Percentiles rank a stretch among this genome's conserved stretches.
phyloP scores from a whole-genome alignment of 768 basidiomycete genomes.

The Hysterangium stoloniferum region DNA sequence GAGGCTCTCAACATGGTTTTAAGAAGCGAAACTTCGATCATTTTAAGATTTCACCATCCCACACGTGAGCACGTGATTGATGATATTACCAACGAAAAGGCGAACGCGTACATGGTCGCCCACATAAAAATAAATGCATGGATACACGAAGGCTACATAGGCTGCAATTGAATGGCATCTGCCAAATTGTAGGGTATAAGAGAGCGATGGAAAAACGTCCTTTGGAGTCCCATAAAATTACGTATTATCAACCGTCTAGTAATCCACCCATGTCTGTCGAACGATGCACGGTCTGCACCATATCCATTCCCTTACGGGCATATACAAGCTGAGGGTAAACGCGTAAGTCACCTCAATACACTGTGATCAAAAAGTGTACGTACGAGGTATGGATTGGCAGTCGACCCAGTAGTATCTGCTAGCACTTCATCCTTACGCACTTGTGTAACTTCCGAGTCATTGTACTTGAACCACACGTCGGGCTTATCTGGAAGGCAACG shows the following conservation, averaged over 20 bases:
- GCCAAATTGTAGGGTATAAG: too few relatives aligned
- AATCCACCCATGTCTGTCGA: constrained; percentile 26
- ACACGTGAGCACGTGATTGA: background rate
- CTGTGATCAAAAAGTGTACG: constrained; percentile 20
- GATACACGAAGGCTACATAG: constrained; percentile 7
- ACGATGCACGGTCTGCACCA: constrained; percentile 79
- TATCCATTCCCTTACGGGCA: constrained; percentile 68
- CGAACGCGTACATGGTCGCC: background rate
- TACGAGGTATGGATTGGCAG: constrained; percentile 86
- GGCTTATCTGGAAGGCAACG: constrained; percentile 72
- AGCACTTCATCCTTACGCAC: constrained; percentile 79
- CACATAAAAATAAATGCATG: background rate
- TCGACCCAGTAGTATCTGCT: constrained; percentile 82
- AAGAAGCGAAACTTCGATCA: background rate
- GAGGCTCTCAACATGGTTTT: background rate
- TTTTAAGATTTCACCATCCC: background rate
- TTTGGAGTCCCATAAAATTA: too few relatives aligned
- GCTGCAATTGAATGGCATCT: too few relatives aligned
- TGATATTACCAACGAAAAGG: too few relatives aligned
- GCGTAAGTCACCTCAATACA: background rate
- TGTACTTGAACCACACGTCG: constrained; percentile 94
- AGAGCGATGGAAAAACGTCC: too few relatives aligned
- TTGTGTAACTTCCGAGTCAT: constrained; percentile 78
- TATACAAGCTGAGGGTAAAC: constrained; percentile 58
- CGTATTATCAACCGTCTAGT: background rate